phyloP scores from a whole-genome alignment of 2,329 filamentous ascomycete genomes.

The Chaetomiaceae sp. region DNA sequence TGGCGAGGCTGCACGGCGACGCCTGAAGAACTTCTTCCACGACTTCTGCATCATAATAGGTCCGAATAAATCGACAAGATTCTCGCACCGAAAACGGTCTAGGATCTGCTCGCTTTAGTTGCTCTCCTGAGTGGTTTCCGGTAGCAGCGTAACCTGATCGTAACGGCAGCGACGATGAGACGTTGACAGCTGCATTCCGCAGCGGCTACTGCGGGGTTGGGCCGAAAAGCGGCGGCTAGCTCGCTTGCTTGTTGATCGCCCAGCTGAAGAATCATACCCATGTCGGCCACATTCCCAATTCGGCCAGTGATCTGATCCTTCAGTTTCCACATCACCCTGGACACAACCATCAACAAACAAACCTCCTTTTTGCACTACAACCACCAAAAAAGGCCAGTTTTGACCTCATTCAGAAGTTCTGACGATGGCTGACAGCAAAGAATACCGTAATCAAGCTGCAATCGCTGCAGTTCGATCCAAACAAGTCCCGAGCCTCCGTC shows the following conservation, averaged over 20 bases:
- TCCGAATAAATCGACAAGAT: background rate
- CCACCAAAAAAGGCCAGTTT: too few relatives aligned
- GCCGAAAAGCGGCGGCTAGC: background rate
- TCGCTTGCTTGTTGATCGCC: background rate
- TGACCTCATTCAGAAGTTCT: too few relatives aligned
- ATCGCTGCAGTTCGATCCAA: background rate
- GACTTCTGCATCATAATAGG: background rate
- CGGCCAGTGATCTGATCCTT: too few relatives aligned
- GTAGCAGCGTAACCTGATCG: background rate
- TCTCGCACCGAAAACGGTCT: background rate
- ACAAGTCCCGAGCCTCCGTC: background rate
- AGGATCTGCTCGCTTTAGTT: background rate
- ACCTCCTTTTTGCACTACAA: too few relatives aligned
- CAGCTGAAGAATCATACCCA: too few relatives aligned
- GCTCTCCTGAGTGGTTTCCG: background rate
- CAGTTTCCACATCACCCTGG: too few relatives aligned
- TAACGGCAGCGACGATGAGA: background rate
- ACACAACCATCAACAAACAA: too few relatives aligned
- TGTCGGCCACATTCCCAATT: too few relatives aligned
- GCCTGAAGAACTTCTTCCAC: slow-evolving; percentile 2
- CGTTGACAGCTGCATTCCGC: background rate
- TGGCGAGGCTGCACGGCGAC: slow-evolving; percentile 8
- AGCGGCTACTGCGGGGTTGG: background rate
- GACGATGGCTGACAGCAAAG: background rate
- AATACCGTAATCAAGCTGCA: background rate